These are phyloP conservation scores for Vigna unguiculata DNA, from an alignment of 306 rosid genomes.

Conservation along the genomic window DNA sequence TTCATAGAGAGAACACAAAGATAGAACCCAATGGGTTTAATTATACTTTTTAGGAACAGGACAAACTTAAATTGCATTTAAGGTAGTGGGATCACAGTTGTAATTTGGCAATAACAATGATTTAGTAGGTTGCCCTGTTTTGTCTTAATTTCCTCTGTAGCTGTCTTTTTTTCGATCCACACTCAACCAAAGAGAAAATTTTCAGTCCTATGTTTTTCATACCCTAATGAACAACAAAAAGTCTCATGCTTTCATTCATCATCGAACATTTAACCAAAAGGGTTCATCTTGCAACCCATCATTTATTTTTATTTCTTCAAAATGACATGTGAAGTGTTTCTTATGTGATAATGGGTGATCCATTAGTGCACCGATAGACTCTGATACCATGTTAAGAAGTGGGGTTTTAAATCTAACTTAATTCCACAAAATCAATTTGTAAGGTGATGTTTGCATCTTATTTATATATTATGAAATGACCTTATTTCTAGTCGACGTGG, in stretches of 20 bases:
- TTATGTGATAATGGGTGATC: too few species aligned
- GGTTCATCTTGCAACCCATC: too few species aligned
- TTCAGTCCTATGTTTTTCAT: conserved; percentile 14
- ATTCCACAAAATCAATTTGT: too few species aligned
- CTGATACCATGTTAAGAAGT: too few species aligned
- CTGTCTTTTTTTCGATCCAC: conserved; percentile 24
- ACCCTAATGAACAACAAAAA: background rate
- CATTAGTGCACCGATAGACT: too few species aligned
- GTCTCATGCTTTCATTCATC: background rate
- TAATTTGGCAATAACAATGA: conserved; percentile 51
- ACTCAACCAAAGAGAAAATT: conserved; percentile 3
- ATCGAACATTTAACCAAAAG: background rate
- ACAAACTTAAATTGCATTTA: conserved; percentile 61
- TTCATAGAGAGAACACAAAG: conserved; percentile 12
- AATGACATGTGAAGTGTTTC: too few species aligned
- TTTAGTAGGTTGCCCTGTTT: conserved; percentile 32
- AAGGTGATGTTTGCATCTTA: too few species aligned
- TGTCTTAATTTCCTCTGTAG: conserved; percentile 9
- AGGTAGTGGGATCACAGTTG: conserved; percentile 61
- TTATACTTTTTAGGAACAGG: conserved; percentile 46
- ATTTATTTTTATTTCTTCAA: too few species aligned
- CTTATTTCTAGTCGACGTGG: too few species aligned
- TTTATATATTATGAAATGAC: too few species aligned
- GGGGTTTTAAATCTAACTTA: too few species aligned
- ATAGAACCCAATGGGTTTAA: conserved; percentile 20